phyloP scores from a whole-genome alignment of 768 basidiomycete genomes.

The Rhizopogon rudus region DNA sequence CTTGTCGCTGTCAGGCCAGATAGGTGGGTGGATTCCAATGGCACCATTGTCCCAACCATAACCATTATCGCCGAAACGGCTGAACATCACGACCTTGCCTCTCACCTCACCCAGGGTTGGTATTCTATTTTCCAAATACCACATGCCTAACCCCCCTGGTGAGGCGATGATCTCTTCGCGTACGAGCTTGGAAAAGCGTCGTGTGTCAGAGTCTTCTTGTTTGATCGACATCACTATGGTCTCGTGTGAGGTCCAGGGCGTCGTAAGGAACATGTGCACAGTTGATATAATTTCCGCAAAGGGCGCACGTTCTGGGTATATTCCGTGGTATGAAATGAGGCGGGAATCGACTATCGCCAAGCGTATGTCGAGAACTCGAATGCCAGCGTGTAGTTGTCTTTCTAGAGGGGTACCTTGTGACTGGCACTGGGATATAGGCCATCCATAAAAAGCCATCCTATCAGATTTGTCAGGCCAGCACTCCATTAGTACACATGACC shows the following conservation, averaged over 20 bases:
- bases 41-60: slow-evolving; percentile 68
- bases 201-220: slow-evolving; percentile 66
- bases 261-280: slow-evolving; percentile 60
- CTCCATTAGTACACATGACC: not conserved
- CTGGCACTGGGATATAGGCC: slow-evolving; percentile 88
- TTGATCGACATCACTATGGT: slow-evolving; percentile 86
- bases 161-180: slow-evolving; percentile 56
- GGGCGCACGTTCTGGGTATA: slow-evolving; percentile 62
- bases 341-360: slow-evolving; percentile 59
- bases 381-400: slow-evolving; percentile 69
- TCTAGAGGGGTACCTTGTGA: slow-evolving; percentile 52
- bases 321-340: slow-evolving; percentile 78
- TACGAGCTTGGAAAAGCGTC: slow-evolving; percentile 60
- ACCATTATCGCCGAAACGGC: slow-evolving; percentile 73
- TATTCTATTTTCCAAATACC: slow-evolving; percentile 79
- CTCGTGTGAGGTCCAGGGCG: slow-evolving; percentile 53
- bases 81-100: slow-evolving; percentile 82
- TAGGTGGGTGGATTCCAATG: slow-evolving; percentile 81
- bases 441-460: slow-evolving; percentile 75
- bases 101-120: slow-evolving; percentile 81
- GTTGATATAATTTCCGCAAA: slow-evolving; percentile 62
- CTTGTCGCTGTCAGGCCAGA: slow-evolving; percentile 78
- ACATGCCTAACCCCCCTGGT: slow-evolving; percentile 52
- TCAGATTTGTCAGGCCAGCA: slow-evolving; percentile 6
- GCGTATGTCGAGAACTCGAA: slow-evolving; percentile 79